These are phyloP conservation scores for Parasitella parasitica DNA, from an alignment of 371 early-diverging fungal species.

Conservation along the genomic window DNA sequence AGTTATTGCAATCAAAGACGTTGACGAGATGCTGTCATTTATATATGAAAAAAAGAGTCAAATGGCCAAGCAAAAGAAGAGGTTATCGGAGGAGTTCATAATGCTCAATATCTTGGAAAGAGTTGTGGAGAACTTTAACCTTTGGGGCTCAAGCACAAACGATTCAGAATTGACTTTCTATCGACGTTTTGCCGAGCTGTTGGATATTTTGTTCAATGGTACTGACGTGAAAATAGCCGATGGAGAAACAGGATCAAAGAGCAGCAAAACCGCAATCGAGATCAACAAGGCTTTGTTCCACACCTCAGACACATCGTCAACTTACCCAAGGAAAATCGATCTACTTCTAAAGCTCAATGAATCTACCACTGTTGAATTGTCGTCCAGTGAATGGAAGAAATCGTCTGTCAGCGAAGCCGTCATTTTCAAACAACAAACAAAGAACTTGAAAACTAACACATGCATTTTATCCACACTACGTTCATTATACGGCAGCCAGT, in stretches of 20 bases:
- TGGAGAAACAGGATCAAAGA: conserved; percentile 9
- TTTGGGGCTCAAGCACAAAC: conserved; percentile 12
- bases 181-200: too few species aligned
- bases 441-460: conserved; percentile 15
- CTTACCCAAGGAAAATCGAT: conserved; percentile 16
- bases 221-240: conserved; percentile 5
- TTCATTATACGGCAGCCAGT: conserved; percentile 8
- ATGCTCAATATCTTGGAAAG: conserved; percentile 14
- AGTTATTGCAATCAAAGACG: conserved; percentile 14
- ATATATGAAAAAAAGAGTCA: conserved; percentile 15
- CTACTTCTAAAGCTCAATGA: conserved; percentile 17
- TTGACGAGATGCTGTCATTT: conserved; percentile 12
- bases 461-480: conserved; percentile 15
- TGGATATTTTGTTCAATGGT: too few species aligned
- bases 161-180: conserved; percentile 17
- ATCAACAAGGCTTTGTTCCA: conserved; percentile 17
- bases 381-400: conserved; percentile 16
- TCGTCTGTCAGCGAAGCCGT: conserved; percentile 13
- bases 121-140: conserved; percentile 14
- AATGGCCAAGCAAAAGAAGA: conserved; percentile 12
- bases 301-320: conserved; percentile 15
- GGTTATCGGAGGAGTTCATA: conserved; percentile 9
- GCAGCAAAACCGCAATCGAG: conserved; percentile 15
- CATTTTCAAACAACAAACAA: conserved; percentile 18
- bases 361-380: conserved; percentile 20